Evolutionary conservation across 192 early-diverging fungal genomes (phyloP).

Genomic region (Mortierella antarctica): DNA sequence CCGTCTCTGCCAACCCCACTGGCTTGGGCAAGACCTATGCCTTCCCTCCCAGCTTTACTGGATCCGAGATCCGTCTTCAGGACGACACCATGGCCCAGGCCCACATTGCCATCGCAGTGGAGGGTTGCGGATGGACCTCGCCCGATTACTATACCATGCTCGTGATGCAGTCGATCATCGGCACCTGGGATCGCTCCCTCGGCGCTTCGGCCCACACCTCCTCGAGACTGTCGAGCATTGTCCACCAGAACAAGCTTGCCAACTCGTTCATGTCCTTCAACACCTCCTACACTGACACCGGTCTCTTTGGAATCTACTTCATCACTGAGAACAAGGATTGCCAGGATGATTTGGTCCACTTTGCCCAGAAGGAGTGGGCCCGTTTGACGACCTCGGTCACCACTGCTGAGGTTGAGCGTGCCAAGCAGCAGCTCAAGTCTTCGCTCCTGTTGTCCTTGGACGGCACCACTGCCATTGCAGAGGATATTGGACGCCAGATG

Average conservation of each 20-base stretch:
- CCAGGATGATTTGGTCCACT: slow-evolving; percentile 90
- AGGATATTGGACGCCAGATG: slow-evolving; percentile 98
- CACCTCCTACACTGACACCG: slow-evolving; percentile 99
- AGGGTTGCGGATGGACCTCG: slow-evolving; percentile 94
- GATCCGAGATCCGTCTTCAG: slow-evolving; percentile 88
- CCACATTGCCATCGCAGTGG: slow-evolving; percentile 97
- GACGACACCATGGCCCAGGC: slow-evolving; percentile 90
- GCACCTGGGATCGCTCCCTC: slow-evolving; percentile 95
- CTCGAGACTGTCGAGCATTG: slow-evolving; percentile 85
- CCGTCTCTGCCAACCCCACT: slow-evolving; percentile 56
- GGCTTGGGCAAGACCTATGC: slow-evolving; percentile 56
- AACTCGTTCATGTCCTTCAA: slow-evolving; percentile 99
- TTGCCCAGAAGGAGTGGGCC: slow-evolving; percentile 93
- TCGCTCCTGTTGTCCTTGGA: slow-evolving; percentile 90
- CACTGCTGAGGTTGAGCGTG: slow-evolving; percentile 92
- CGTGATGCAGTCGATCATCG: slow-evolving; percentile 95
- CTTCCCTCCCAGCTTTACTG: slow-evolving; percentile 82
- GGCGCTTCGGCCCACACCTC: slow-evolving; percentile 89
- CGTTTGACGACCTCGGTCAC: slow-evolving; percentile 88
- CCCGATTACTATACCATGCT: slow-evolving; percentile 97
- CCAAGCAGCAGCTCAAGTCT: slow-evolving; percentile 99
- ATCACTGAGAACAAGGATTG: slow-evolving; percentile 83
- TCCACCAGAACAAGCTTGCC: slow-evolving; percentile 87
- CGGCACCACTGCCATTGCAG: slow-evolving; percentile 93
- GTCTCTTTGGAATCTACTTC: slow-evolving; percentile 96